Evolutionary conservation across 2,329 filamentous ascomycete genomes (phyloP), one percentile per base, ranked within the genome.

Genomic region (Exutisphaerella laricina): DNA sequence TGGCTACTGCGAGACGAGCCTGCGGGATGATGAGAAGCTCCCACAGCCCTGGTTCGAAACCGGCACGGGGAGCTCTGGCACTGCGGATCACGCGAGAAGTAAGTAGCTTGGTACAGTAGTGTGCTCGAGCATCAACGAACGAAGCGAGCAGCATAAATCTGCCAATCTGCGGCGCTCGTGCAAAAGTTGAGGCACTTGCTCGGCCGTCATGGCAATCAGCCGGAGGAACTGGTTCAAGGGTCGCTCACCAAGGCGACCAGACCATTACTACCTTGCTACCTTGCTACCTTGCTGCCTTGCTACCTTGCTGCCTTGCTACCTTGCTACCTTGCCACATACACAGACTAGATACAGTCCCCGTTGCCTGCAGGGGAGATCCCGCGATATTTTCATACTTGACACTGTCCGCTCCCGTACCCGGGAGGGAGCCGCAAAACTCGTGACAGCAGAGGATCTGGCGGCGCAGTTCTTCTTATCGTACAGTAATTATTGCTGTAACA

Each of bases 21-120:
- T 33, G 32, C 32, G 21, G 37, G 28, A 45, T 43, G 44, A 45
- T 39, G 49, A 46, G 38, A 45, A 40, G 26, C 13, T 37, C 25
- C 40, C 40, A 41, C 38, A 18, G 38, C 38, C 28, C 22, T n/a
- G 38, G 38, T n/a, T 29, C 29, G 37, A 14, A 39, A 38, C 41
- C 39, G 44, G 44, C 47, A 44, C 45, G 34, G 39, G 26, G 21
- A 29, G 37, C 37, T 30, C 29, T 34, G 33, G 34, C 35, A 33
- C 28, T 41, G 25, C 37, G 41, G 36, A 38, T 39, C 23, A 37
- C 33, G 20, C 13, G 25, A 17, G n/a, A n/a, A n/a, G n/a, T n/a
- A n/a, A n/a, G n/a, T n/a, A n/a, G n/a, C n/a, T n/a, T n/a, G n/a
- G n/a, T n/a, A n/a, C n/a, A n/a, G n/a, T n/a, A 33, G 37, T 31